phyloP scores from a whole-genome alignment of 2,329 filamentous ascomycete species.

The Pseudogymnoascus sp. region DNA sequence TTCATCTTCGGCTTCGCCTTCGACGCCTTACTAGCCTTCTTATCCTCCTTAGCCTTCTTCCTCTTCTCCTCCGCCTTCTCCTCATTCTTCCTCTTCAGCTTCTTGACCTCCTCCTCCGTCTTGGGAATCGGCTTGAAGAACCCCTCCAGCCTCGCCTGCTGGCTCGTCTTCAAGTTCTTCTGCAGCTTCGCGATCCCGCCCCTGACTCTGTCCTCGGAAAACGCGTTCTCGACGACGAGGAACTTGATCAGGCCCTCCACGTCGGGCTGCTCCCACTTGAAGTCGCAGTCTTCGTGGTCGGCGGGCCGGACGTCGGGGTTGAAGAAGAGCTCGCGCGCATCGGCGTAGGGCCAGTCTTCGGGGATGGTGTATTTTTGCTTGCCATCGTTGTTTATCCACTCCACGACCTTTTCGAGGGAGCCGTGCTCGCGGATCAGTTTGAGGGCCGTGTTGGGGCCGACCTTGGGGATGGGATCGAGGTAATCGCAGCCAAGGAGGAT shows the following conservation, averaged over 20 bases:
- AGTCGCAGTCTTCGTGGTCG: constrained; percentile 81
- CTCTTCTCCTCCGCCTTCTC: constrained; percentile 87
- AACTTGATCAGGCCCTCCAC: constrained; percentile 83
- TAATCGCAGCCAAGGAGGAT: constrained; percentile 98
- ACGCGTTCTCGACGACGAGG: constrained; percentile 88
- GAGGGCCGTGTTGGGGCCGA: constrained; percentile 84
- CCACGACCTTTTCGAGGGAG: constrained; percentile 77
- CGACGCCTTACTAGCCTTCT: constrained; percentile 87
- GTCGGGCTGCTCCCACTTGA: constrained; percentile 96
- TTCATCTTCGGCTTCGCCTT: constrained; percentile 69
- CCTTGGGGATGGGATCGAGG: constrained; percentile 88
- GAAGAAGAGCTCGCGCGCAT: constrained; percentile 87
- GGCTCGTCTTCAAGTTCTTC: constrained; percentile 85
- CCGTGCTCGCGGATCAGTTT: constrained; percentile 92
- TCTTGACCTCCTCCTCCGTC: constrained; percentile 76
- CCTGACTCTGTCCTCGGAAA: constrained; percentile 89
- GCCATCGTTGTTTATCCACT: constrained; percentile 64
- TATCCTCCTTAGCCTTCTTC: constrained; percentile 90
- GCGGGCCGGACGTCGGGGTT: constrained; percentile 80
- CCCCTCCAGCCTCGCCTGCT: constrained; percentile 85
- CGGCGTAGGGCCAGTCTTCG: constrained; percentile 93
- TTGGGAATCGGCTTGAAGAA: constrained; percentile 94
- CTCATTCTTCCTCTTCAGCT: constrained; percentile 85
- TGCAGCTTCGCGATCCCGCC: constrained; percentile 67
- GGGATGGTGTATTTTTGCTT: constrained; percentile 78